These are phyloP conservation scores for Conticribra weissflogii DNA, from an alignment of 108 stramenopile species.

Conservation along the genomic window DNA sequence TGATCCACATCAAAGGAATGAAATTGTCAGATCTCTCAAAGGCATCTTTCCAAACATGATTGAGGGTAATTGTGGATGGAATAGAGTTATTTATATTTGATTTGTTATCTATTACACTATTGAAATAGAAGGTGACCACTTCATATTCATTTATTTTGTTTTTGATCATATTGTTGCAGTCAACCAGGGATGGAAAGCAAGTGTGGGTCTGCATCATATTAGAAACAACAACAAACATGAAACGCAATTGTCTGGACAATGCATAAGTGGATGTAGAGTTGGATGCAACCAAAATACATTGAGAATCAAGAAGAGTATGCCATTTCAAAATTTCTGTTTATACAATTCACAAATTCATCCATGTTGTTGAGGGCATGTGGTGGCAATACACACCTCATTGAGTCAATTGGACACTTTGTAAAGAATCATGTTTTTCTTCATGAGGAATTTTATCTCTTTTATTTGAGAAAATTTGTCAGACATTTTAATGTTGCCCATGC, in stretches of 20 bases:
- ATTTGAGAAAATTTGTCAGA: no score
- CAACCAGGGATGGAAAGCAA: slow-evolving; percentile 7
- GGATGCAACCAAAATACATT: slow-evolving; percentile 9
- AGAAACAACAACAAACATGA: neutral
- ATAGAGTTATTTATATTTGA: neutral
- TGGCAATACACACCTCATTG: no score
- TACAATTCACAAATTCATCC: no score
- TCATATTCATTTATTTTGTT: no score
- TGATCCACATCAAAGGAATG: slow-evolving; percentile 7
- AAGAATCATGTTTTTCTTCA: no score
- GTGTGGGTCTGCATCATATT: neutral
- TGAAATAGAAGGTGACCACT: no score
- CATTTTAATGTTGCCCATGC: no score
- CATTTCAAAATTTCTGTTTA: slow-evolving; percentile 2
- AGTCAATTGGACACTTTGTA: no score
- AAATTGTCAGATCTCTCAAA: neutral
- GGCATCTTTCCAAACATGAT: neutral
- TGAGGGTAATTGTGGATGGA: neutral
- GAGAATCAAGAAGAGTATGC: neutral
- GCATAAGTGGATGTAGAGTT: slow-evolving; percentile 14
- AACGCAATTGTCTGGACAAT: neutral
- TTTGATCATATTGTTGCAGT: slow-evolving; percentile 1
- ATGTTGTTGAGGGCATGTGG: no score
- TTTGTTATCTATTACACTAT: neutral
- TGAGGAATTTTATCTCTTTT: no score